Base-by-base conservation (phyloP, 768 basidiomycete species). In the Calocybe cyanea region DNA sequence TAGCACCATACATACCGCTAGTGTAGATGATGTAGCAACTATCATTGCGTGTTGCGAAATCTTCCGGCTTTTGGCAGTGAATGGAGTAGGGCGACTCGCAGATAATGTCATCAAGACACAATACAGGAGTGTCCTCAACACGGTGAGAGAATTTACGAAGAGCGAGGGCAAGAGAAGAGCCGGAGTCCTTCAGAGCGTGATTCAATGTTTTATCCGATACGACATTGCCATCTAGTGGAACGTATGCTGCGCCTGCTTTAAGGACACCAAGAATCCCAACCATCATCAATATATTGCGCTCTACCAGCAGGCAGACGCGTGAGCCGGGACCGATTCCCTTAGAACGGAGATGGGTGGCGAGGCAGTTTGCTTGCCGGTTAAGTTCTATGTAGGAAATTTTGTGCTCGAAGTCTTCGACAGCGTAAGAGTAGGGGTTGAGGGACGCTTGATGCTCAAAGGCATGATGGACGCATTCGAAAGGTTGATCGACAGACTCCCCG, bases 21-120 rank as follows among this genome's bases (percentile, higher is more conserved):
- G 78, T 81, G 57, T 80, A 82, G 39, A 82, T 80, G 30, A 80
- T 72, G 63, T 80, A 80, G 10, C 68, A 71, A 30, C 73, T 71
- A 50, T 79, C 71, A 8, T 59, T 61, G 19, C 67, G 51, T n/a
- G 57, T 62, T 9, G 66, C 63, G 33, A 58, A 43, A 49, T 76
- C 72, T 38, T 63, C 51, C 4, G 64, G 69, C 44, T 69, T 71
- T 20, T 53, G 36, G 50, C 72, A 71, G 49, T 64, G 61, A 10
- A 36, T 39, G 8, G 48, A 42, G 5, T 58, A 56, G 18, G 56
- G 37, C 69, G 55, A 31, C 53, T 55, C 41, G 68, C 49, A 38
- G 48, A 49, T 19, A 50, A 61, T n/a, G 55, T 58, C 54, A 49
- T 56, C 15, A 53, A 51, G 25, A 73, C 57, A 42, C 48, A 49